These are phyloP conservation scores for Talaromyces trachyspermus DNA, from an alignment of 495 filamentous ascomycete species.

Conservation along the genomic window DNA sequence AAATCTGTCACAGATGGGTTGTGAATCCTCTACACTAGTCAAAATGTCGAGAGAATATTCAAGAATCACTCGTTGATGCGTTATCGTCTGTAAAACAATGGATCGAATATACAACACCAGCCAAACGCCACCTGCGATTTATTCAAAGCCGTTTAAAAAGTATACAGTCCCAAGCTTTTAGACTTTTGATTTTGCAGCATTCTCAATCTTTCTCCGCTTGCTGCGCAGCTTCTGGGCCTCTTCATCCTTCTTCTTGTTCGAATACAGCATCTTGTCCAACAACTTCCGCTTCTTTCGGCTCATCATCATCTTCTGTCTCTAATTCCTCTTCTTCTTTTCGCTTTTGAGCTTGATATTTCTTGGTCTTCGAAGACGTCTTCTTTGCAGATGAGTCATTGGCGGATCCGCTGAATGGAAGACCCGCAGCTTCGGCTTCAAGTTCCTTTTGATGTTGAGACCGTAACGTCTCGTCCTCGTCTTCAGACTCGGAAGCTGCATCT, in stretches of 20 bases:
- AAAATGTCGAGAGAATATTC: no score
- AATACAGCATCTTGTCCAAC: slow-evolving; percentile 86
- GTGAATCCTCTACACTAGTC: no score
- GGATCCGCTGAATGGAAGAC: slow-evolving; percentile 40
- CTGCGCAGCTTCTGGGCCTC: slow-evolving; percentile 65
- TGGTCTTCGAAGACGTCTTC: slow-evolving; percentile 55
- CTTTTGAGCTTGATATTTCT: slow-evolving; percentile 60
- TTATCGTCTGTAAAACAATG: no score
- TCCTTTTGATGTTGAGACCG: slow-evolving; percentile 69
- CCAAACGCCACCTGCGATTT: no score
- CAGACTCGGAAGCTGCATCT: slow-evolving; percentile 37
- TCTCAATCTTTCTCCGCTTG: slow-evolving; percentile 87
- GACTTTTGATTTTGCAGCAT: slow-evolving; percentile 30
- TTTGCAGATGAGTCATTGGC: slow-evolving; percentile 40
- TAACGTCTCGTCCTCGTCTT: slow-evolving; percentile 46
- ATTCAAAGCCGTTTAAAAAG: no score
- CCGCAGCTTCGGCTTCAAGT: slow-evolving; percentile 79
- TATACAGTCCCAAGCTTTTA: slow-evolving; percentile 14
- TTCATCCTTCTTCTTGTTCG: slow-evolving; percentile 74
- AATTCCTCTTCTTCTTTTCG: slow-evolving; percentile 74
- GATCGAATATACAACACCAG: no score
- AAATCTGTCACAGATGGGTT: no score
- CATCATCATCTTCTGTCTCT: slow-evolving; percentile 88
- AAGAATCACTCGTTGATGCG: no score
- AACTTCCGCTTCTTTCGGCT: slow-evolving; percentile 85